These are phyloP conservation scores for Mucor piriformis DNA, from an alignment of 371 early-diverging fungal genomes.

Conservation along the genomic window DNA sequence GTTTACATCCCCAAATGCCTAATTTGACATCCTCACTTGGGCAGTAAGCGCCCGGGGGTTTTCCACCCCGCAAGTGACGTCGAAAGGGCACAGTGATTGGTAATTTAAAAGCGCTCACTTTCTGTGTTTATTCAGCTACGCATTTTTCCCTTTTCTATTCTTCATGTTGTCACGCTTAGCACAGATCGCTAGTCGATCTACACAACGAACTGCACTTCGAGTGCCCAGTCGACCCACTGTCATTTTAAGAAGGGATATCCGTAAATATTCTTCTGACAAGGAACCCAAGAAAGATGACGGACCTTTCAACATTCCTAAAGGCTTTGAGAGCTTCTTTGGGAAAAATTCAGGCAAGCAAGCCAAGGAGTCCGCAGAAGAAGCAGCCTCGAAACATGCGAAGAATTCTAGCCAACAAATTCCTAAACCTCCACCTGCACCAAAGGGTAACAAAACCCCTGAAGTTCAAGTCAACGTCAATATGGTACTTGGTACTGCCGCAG, in stretches of 20 bases:
- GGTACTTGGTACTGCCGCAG: constrained; percentile 52
- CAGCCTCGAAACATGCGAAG: constrained; percentile 27
- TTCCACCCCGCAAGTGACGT: constrained; percentile 18
- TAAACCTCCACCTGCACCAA: constrained; percentile 27
- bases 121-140: not conserved
- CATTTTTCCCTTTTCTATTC: constrained; percentile 5
- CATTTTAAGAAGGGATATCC: constrained; percentile 22
- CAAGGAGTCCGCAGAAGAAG: constrained; percentile 26
- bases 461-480: constrained; percentile 42
- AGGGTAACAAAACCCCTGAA: constrained; percentile 22
- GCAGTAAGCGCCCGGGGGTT: constrained; percentile 6
- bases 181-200: constrained; percentile 17
- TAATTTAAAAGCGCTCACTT: not conserved
- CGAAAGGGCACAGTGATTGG: not conserved
- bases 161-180: constrained; percentile 30
- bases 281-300: constrained; percentile 27
- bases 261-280: constrained; percentile 31
- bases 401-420: constrained; percentile 33
- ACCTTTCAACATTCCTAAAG: constrained; percentile 43
- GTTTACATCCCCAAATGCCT: not conserved
- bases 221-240: constrained; percentile 10
- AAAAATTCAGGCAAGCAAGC: constrained; percentile 29
- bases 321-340: constrained; percentile 50
- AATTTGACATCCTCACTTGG: not conserved
- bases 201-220: constrained; percentile 8